Conservation (phyloP, 1,139 yeast genomes). For the Spathaspora sp. region DNA sequence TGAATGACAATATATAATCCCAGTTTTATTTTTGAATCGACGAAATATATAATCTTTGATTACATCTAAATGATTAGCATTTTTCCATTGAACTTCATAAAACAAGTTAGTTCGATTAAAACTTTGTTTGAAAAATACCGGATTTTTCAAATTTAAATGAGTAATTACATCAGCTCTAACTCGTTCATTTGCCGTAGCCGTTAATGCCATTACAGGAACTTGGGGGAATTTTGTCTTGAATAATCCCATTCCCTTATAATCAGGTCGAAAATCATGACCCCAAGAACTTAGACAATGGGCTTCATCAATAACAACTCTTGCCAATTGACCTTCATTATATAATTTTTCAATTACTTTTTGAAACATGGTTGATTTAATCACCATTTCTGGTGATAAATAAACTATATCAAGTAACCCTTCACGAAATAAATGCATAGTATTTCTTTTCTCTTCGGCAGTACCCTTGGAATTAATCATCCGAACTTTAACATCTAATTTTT, state of each 20-base stretch:
- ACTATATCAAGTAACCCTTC: conserved; percentile 72
- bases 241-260: conserved; percentile 76
- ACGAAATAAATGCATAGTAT: conserved; percentile 60
- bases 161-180: conserved; percentile 85
- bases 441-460: conserved; percentile 59
- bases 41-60: conserved; percentile 55
- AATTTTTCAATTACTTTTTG: conserved; percentile 62
- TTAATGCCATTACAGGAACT: conserved; percentile 91
- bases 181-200: conserved; percentile 96
- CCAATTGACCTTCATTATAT: conserved; percentile 56
- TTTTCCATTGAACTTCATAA: conserved; percentile 74
- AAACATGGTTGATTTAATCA: conserved; percentile 71
- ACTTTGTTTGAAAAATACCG: conserved; percentile 67
- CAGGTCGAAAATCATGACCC: conserved; percentile 99
- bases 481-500: conserved; percentile 67
- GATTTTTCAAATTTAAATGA: conserved; percentile 57
- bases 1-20: conserved; percentile 92
- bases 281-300: conserved; percentile 98
- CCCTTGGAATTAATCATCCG: conserved; percentile 88
- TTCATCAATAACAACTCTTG: conserved; percentile 92
- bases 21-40: conserved; percentile 62
- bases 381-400: conserved; percentile 95
- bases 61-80: conserved; percentile 55
- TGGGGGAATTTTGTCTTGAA: conserved; percentile 74
- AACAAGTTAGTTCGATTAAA: conserved; percentile 85